phyloP scores from a whole-genome alignment of 2,329 filamentous ascomycete species.

The Metarhizium guizhouense region DNA sequence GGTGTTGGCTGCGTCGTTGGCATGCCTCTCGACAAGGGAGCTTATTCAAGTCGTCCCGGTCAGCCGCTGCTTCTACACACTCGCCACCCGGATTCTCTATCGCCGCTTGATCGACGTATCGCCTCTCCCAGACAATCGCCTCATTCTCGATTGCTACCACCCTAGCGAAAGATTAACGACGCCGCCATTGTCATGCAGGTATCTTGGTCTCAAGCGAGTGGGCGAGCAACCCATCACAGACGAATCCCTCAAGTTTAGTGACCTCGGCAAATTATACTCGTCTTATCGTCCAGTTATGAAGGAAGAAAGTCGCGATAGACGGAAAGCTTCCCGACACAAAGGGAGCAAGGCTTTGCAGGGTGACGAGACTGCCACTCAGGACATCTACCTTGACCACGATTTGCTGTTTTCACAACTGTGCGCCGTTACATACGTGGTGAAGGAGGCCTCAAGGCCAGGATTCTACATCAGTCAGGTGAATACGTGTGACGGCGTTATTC shows the following conservation, averaged over 20 bases:
- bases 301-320: too few relatives aligned
- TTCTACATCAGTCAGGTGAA: constrained; percentile 33
- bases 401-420: constrained; percentile 71
- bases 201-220: constrained; percentile 44
- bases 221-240: constrained; percentile 7
- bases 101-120: constrained; percentile 43
- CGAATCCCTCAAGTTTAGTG: constrained; percentile 13
- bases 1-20: constrained; percentile 5
- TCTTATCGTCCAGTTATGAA: too few relatives aligned
- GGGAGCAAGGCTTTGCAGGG: too few relatives aligned
- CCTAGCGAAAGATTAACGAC: constrained; percentile 60
- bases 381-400: constrained; percentile 55
- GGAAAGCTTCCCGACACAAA: rapidly evolving
- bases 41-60: constrained; percentile 49
- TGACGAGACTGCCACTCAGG: constrained; percentile 37
- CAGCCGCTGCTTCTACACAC: constrained; percentile 53
- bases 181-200: constrained; percentile 58
- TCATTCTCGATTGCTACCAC: constrained; percentile 73
- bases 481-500: constrained; percentile 52
- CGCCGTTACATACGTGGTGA: constrained; percentile 58
- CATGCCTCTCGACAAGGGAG: constrained; percentile 36
- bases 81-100: constrained; percentile 56
- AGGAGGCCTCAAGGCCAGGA: constrained; percentile 50
- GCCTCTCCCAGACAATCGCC: constrained; percentile 34
- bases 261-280: too few relatives aligned